These are phyloP conservation scores for Beauveria pseudobassiana DNA, from an alignment of 2,329 filamentous ascomycete species.

Conservation along the genomic window DNA sequence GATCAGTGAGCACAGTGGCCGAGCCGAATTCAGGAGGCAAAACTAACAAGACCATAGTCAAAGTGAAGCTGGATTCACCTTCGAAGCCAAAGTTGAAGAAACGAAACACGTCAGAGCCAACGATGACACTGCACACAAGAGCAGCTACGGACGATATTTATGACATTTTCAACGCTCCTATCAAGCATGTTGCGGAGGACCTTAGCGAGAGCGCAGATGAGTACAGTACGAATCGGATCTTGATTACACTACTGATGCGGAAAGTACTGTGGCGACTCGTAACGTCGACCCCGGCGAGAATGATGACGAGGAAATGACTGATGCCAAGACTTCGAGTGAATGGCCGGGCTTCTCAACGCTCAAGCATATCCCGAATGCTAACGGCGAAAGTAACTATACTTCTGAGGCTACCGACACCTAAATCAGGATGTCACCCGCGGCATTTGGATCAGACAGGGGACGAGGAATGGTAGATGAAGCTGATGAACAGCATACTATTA, in stretches of 20 bases:
- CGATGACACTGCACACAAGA: conserved; percentile 93
- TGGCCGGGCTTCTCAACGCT: conserved; percentile 83
- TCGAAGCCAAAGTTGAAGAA: conserved; percentile 76
- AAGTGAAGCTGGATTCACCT: conserved; percentile 87
- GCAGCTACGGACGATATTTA: conserved; percentile 97
- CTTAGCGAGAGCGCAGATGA: conserved; percentile 46
- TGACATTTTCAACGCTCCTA: conserved; percentile 87
- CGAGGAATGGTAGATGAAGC: conserved; percentile 27
- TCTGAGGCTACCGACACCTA: conserved; percentile 20
- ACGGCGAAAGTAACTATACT: conserved; percentile 22
- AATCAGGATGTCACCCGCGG: conserved; percentile 3
- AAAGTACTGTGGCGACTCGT: conserved; percentile 71
- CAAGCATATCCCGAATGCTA: conserved; percentile 56
- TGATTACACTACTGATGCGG: conserved; percentile 77
- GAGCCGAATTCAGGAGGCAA: not conserved
- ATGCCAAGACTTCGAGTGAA: conserved; percentile 62
- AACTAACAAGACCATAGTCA: conserved; percentile 52
- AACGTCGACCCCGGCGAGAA: conserved; percentile 39
- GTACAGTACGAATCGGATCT: conserved; percentile 63
- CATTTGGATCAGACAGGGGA: conserved; percentile 25
- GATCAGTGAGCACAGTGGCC: conserved; percentile 57
- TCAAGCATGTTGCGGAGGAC: conserved; percentile 20
- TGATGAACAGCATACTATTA: conserved; percentile 38
- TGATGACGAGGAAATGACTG: conserved; percentile 42
- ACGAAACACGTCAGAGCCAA: conserved; percentile 72